Evolutionary conservation across 2,329 filamentous ascomycete genomes (phyloP).

Genomic region (Monilinia laxa): DNA sequence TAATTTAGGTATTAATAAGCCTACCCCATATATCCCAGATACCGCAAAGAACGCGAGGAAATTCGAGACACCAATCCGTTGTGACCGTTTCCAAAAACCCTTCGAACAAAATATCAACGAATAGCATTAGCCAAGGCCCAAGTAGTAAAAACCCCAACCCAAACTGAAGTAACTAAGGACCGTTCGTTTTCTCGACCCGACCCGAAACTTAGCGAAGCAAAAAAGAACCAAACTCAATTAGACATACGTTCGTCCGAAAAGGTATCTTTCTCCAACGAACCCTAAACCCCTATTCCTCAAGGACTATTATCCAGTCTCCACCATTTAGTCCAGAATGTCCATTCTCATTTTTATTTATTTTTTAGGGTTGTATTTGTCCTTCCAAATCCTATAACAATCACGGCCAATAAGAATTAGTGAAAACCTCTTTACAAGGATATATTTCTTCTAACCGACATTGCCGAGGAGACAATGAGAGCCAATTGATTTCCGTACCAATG

Average conservation of each 20-base stretch:
- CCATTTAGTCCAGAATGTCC: neutral
- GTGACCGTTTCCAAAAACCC: slow-evolving; percentile 10
- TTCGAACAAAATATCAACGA: slow-evolving; percentile 1
- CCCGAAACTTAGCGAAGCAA: slow-evolving; percentile 13
- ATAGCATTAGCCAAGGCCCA: slow-evolving; percentile 1
- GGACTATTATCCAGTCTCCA: slow-evolving; percentile 8
- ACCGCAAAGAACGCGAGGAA: neutral
- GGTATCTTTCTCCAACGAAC: neutral
- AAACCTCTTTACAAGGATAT: slow-evolving; percentile 12
- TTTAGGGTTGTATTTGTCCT: slow-evolving; percentile 76
- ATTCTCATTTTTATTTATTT: slow-evolving; percentile 28
- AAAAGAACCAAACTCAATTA: slow-evolving; percentile 18
- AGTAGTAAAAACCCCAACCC: neutral
- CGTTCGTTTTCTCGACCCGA: slow-evolving; percentile 15
- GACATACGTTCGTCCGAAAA: slow-evolving; percentile 7
- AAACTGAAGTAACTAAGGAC: neutral
- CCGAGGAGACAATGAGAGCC: slow-evolving; percentile 19
- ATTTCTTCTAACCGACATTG: slow-evolving; percentile 18
- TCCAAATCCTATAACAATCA: slow-evolving; percentile 74
- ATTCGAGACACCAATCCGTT: slow-evolving; percentile 13
- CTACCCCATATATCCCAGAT: neutral
- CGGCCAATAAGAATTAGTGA: slow-evolving; percentile 15
- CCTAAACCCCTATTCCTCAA: neutral
- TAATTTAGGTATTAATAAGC: slow-evolving; percentile 11
- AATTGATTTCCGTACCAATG: slow-evolving; percentile 19